Base-by-base conservation (phyloP, 2,329 filamentous ascomycete species). In the Fonsecaea nubica region DNA sequence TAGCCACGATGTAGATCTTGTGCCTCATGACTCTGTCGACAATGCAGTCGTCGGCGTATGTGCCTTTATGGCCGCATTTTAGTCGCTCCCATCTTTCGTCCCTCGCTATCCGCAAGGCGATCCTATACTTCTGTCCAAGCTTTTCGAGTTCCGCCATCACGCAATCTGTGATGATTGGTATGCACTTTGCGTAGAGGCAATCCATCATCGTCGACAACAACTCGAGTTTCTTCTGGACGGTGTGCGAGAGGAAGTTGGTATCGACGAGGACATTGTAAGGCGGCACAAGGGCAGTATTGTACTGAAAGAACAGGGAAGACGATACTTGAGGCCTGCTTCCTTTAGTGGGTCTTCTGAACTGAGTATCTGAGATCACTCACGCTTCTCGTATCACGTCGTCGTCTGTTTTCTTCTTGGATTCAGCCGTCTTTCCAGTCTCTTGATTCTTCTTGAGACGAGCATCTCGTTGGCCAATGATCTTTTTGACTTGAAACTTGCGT, bases 121-220 rank as follows among this genome's bases (percentile, higher is more conserved):
- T 88, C 7, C 93, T 84, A 81, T 97, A 99, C 76, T 95, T 95
- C 2, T 88, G 87, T 0, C 94, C 93, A 9, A 97, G 84, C 77
- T 96, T 96, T 77, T 97, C 93, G 70, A 97, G 80, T 78, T 97
- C 93, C 63, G 89, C 90, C 86, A 93, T 89, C 72, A 89, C 89
- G 81, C 91, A 93, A 71, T 87, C 86, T 1, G 93, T 97, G 72
- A 98, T 93, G 71, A 95, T 90, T 18, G 93, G 92, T 25, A 89
- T 92, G 77, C 92, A 95, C 75, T 96, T 96, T 18, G 94, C 94
- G 77, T 93, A 96, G 4, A 99, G 85, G 62, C 92, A 91, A 78
- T 97, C 93, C 92, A 97, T 97, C 83, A 97, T 92, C 2, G 90
- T 89, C 67, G 94, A 90, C 21, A 96, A 85, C 12, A 98, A 82